Evolutionary conservation across 257 asterid species (phyloP).

Genomic region (Solanum bulbocastanum): DNA sequence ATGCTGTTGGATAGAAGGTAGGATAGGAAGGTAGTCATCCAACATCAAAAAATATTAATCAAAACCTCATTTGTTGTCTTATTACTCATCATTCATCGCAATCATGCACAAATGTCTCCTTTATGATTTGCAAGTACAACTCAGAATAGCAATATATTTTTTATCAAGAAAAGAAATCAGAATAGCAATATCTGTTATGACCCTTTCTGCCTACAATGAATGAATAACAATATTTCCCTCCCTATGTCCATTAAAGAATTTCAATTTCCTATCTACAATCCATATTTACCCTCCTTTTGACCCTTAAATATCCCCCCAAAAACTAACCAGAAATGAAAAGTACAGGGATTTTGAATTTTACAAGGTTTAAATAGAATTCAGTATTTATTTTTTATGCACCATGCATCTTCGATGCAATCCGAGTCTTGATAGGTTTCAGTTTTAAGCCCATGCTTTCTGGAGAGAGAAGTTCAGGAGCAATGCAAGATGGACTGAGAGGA

Average conservation of each 20-base stretch:
- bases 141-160: conserved; percentile 3
- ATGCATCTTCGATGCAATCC: conserved; percentile 5
- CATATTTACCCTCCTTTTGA: conserved; percentile 22
- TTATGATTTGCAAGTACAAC: conserved; percentile 25
- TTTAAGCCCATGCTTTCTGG: conserved; percentile 94
- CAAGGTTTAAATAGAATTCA: conserved; percentile 4
- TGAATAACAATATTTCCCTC: conserved; percentile 25
- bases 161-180: neutral
- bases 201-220: conserved; percentile 35
- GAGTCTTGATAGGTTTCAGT: conserved; percentile 84
- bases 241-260: conserved; percentile 50
- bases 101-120: conserved; percentile 14
- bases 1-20: neutral
- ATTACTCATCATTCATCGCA: neutral
- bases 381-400: conserved; percentile 6
- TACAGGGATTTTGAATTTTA: conserved; percentile 18
- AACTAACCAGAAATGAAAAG: conserved; percentile 6
- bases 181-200: conserved; percentile 2
- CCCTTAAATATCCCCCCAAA: neutral
- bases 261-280: conserved; percentile 22
- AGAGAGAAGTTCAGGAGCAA: conserved; percentile 78
- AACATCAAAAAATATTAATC: neutral
- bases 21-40: neutral
- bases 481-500: conserved; percentile 72
- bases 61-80: neutral